phyloP scores from a whole-genome alignment of 176 grass and related monocot genomes.

The Pontederia crassipes region DNA sequence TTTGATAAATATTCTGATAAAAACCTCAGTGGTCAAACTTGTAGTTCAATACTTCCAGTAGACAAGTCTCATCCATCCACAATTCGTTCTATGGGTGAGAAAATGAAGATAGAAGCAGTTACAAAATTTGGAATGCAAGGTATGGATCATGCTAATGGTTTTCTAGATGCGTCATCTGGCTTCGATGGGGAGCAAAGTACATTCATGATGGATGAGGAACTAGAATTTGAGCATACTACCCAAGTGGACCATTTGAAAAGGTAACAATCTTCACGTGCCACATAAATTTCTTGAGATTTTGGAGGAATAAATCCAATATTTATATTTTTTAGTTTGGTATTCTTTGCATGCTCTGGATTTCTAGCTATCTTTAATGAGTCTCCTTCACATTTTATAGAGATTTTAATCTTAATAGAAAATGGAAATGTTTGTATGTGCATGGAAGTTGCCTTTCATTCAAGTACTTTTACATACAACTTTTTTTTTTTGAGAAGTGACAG shows the following conservation, averaged over 20 bases:
- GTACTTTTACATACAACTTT: too few species aligned
- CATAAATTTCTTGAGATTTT: not conserved
- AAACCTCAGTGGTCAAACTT: constrained; percentile 25
- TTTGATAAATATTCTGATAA: constrained; percentile 16
- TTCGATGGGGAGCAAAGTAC: constrained; percentile 57
- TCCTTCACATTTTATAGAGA: too few species aligned
- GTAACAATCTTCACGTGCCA: constrained; percentile 2
- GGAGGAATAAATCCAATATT: too few species aligned
- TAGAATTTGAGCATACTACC: constrained; percentile 48
- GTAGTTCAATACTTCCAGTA: constrained; percentile 14
- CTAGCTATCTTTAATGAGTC: too few species aligned
- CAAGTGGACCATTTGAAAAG: constrained; percentile 41
- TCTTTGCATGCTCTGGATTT: too few species aligned
- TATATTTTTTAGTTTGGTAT: too few species aligned
- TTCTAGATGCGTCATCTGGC: constrained; percentile 23
- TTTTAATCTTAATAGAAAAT: too few species aligned
- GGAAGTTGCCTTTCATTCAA: too few species aligned
- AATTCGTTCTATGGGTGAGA: constrained; percentile 25
- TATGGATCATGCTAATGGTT: constrained; percentile 20
- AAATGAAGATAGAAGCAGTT: constrained; percentile 26
- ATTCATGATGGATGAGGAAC: constrained; percentile 80
- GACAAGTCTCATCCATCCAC: constrained; percentile 23
- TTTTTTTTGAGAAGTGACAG: too few species aligned
- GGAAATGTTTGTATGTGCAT: too few species aligned
- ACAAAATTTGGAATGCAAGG: constrained; percentile 24